Conservation (phyloP, 768 basidiomycete genomes). For the Leccinum obscurum region DNA sequence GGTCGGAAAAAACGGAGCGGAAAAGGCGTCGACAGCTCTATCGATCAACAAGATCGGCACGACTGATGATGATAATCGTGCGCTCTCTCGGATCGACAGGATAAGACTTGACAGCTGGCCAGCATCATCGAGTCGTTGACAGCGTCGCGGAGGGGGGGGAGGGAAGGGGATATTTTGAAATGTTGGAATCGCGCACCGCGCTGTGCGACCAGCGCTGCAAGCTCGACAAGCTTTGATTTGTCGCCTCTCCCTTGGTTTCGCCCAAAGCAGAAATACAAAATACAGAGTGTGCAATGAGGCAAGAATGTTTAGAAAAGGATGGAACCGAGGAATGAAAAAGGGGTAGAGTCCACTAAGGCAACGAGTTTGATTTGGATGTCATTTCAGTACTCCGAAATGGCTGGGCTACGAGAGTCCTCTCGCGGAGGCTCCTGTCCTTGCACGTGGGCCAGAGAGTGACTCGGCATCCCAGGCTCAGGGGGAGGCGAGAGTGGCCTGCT, state of each 20-base stretch:
- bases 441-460: conserved; percentile 54
- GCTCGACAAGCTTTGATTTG: conserved; percentile 24
- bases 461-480: conserved; percentile 49
- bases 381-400: conserved; percentile 33
- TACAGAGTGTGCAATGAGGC: conserved; percentile 34
- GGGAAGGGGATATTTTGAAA: conserved; percentile 22
- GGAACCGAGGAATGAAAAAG: conserved; percentile 37
- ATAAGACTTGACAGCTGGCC: conserved; percentile 34
- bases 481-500: conserved; percentile 63
- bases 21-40: conserved; percentile 34
- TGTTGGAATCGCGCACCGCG: conserved; percentile 30
- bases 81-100: conserved; percentile 37
- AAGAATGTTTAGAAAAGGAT: conserved; percentile 32
- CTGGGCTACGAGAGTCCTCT: conserved; percentile 55
- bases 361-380: conserved; percentile 16
- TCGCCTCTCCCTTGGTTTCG: conserved; percentile 27
- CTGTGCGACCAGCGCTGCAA: conserved; percentile 35
- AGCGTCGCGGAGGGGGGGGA: conserved; percentile 18
- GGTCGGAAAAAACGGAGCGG: conserved; percentile 24
- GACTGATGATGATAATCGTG: conserved; percentile 31
- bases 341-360: conserved; percentile 30
- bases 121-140: conserved; percentile 40
- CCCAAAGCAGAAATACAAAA: conserved; percentile 33
- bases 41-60: conserved; percentile 47
- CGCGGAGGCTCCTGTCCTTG: conserved; percentile 61